Evolutionary conservation across 495 filamentous ascomycete genomes (phyloP), one percentile per base, ranked within the genome.

Genomic region (Penicillium taxi): DNA sequence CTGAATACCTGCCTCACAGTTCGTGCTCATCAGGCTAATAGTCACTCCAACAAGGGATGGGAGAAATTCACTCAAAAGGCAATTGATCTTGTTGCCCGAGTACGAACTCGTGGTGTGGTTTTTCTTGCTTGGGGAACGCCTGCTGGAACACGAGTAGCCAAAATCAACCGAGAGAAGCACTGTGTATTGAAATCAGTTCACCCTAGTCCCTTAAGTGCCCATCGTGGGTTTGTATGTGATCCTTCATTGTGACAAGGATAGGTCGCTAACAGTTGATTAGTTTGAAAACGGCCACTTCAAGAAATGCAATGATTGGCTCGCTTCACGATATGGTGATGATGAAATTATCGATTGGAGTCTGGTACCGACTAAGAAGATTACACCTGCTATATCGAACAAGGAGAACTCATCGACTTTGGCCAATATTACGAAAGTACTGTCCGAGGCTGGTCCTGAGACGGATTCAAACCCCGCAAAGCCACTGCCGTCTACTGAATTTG

Each of bases 1-100:
- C 72, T 98, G 35, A 98, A 98, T 58, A 86, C 91, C 7, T 90
- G 84, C 47, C 70, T 98, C 11, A 96, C 91, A 0, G 91, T 98
- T 26, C 80, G 84, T 16, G 84, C 84, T 13, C 85, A 90, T 53
- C 75, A 89, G 37, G 77, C 91, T 13, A 87, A 86, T 51, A 83
- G 77, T 23, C 91, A 98, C 56, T 63, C 78, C 0, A 77, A 80
- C 47, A 76, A 76, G 32, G 91, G 91, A 9, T 98, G 91, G 91
- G 93, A 98, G 67, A 63, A 63, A 15, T 82, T 98, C 56, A 98
- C 91, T 24, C 86, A 94, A 52, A 82, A 78, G 32, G 82, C 87
- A 0, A 90, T 98, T 43, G 85, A 96, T 41, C 72, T 82, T 2
- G 84, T 96, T 4, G 81, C 84, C 4, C 74, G 78, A 53, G 73